phyloP scores from a whole-genome alignment of 1,284 basidiomycete genomes.

The Chalciporus sp. region DNA sequence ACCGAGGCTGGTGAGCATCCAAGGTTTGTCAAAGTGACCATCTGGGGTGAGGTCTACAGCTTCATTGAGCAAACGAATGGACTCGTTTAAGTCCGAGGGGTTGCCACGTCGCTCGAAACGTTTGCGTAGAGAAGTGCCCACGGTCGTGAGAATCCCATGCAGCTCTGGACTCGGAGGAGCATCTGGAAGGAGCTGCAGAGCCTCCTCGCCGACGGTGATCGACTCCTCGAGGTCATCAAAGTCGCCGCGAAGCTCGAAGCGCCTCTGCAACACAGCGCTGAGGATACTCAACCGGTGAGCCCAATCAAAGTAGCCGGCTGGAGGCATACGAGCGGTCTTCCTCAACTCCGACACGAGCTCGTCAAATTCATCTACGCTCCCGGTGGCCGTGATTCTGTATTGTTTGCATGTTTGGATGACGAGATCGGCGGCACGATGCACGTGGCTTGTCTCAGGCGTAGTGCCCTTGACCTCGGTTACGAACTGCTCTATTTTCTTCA shows the following conservation, averaged over 20 bases:
- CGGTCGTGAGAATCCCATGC: too few relatives aligned
- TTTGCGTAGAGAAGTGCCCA: too few relatives aligned
- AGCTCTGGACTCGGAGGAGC: too few relatives aligned
- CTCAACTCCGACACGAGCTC: too few relatives aligned
- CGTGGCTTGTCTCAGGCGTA: not conserved
- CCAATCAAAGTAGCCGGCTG: too few relatives aligned
- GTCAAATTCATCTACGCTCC: too few relatives aligned
- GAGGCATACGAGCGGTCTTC: too few relatives aligned
- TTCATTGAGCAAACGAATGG: not conserved
- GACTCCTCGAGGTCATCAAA: not conserved
- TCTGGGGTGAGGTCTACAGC: not conserved
- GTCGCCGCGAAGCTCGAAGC: too few relatives aligned
- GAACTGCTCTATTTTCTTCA: not conserved
- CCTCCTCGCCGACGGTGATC: not conserved
- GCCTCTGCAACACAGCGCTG: too few relatives aligned
- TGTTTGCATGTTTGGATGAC: not conserved
- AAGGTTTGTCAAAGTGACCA: not conserved
- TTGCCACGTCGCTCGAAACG: too few relatives aligned
- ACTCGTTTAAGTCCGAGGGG: not conserved
- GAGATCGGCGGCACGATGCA: slow-evolving; percentile 3
- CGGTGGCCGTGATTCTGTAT: too few relatives aligned
- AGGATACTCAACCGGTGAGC: too few relatives aligned
- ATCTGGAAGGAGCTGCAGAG: not conserved
- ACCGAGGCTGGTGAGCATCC: not conserved
- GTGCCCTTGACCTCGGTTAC: not conserved